Evolutionary conservation across 202 grass and related monocot species (phyloP), one percentile per base, ranked within the genome.

Genomic region (Musa balbisiana): DNA sequence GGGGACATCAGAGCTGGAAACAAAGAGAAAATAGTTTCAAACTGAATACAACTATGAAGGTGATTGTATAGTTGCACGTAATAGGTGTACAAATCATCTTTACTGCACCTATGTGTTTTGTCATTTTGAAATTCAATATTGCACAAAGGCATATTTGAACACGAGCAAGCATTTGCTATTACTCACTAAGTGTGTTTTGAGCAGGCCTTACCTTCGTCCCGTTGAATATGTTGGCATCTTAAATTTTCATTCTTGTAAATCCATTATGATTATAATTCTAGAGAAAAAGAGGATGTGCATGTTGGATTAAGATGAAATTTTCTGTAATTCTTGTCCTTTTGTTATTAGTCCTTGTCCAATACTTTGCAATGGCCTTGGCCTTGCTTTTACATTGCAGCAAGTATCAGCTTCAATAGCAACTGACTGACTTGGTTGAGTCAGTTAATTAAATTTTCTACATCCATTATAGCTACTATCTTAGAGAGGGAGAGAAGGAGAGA

Each of bases 41-140:
- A 63, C 64, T 98, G 70, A 98, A 92, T 78, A 67, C 80, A 75
- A 87, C 88, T 52, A 94, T 94, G 95, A 94, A 94, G 95, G 95
- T 92, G 67, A 13, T 22, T 21, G 26, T 25, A 62, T 68, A 27
- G 13, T 55, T 80, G 62, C 13, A 11, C 52, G 8, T 5, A 72
- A 19, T 73, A 59, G 33, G 23, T 55, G 52, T 43, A 11, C 51
- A 58, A 51, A 22, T 53, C 12, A 67, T 73, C 3, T 66, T 49
- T 24, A 53, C 22, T 60, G 16, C 9, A 60, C n/a, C 17, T 60
- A 60, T 60, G 56, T 19, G 8, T 58, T 16, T 58, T 58, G 17
- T 16, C 55, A 43, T 5, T 58, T 5, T 58, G 55, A 14, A n/a
- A 60, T 60, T 60, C 56, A 58, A 67, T 43, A 43, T 67, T 67